Conservation (phyloP, 768 basidiomycete species). For the Lanmaoa pseudosensibilis region DNA sequence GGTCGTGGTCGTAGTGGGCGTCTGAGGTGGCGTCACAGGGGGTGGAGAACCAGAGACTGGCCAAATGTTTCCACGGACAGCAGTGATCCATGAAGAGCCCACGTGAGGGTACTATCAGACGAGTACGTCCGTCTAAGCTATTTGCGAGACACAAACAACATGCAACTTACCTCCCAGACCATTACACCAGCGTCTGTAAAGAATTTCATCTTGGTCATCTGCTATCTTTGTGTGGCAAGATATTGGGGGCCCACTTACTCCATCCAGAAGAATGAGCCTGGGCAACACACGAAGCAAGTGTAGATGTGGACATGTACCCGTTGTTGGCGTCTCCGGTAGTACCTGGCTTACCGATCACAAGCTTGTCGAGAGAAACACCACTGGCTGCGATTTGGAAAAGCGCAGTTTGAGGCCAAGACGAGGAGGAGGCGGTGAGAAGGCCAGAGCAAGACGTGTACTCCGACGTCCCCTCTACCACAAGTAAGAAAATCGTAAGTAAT, state of each 20-base stretch:
- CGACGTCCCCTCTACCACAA: conserved; percentile 47
- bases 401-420: conserved; percentile 57
- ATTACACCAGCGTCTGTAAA: conserved; percentile 37
- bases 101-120: conserved; percentile 25
- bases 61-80: conserved; percentile 37
- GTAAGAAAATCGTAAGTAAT: not conserved
- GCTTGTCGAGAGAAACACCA: conserved; percentile 46
- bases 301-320: conserved; percentile 56
- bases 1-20: not conserved
- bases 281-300: conserved; percentile 56
- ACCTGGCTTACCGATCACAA: conserved; percentile 56
- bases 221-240: no score
- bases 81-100: conserved; percentile 37
- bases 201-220: not conserved
- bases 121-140: not conserved
- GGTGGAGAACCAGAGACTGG: conserved; percentile 13
- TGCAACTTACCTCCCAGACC: conserved; percentile 38
- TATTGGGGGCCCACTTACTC: conserved; percentile 45
- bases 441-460: conserved; percentile 63
- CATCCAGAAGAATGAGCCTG: conserved; percentile 64
- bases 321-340: conserved; percentile 41
- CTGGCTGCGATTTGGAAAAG: conserved; percentile 47
- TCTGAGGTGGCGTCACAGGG: not conserved
- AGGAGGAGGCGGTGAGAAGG: conserved; percentile 56
- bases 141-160: not conserved